Conservation (phyloP, 495 filamentous ascomycete genomes). For the Xylaria sp. region DNA sequence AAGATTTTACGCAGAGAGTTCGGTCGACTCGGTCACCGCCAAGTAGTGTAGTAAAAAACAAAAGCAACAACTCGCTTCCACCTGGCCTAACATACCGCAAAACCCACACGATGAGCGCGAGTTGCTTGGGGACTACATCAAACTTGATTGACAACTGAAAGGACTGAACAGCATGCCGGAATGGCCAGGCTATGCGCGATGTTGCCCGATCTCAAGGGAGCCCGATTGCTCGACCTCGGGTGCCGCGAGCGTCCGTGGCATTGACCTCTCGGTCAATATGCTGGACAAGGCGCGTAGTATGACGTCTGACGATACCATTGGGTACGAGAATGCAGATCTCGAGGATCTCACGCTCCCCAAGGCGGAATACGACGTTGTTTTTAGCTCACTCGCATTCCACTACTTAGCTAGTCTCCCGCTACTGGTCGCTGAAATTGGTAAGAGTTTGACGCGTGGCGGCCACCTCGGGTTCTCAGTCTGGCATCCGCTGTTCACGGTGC, state of each 20-base stretch:
- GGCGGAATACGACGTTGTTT: slow-evolving; percentile 40
- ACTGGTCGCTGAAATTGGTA: slow-evolving; percentile 37
- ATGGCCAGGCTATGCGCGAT: slow-evolving; percentile 43
- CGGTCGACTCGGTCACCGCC: background rate
- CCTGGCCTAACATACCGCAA: slow-evolving; percentile 37
- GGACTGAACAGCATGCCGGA: slow-evolving; percentile 43
- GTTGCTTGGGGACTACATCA: slow-evolving; percentile 47
- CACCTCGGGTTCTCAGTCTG: slow-evolving; percentile 46
- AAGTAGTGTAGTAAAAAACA: background rate
- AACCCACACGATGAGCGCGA: slow-evolving; percentile 46
- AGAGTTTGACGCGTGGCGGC: slow-evolving; percentile 25
- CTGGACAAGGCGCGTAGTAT: slow-evolving; percentile 39
- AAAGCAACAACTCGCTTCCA: background rate
- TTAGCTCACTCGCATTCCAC: slow-evolving; percentile 47
- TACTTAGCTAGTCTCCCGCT: slow-evolving; percentile 40
- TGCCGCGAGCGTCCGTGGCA: slow-evolving; percentile 38
- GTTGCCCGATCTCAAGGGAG: slow-evolving; percentile 35
- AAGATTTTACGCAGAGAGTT: background rate
- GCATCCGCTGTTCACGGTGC: slow-evolving; percentile 50
- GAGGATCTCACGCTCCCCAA: slow-evolving; percentile 35
- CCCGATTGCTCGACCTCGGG: slow-evolving; percentile 50
- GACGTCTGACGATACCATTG: slow-evolving; percentile 36
- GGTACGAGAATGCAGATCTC: slow-evolving; percentile 41
- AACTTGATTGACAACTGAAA: slow-evolving; percentile 37
- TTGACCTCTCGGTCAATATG: slow-evolving; percentile 50